These are phyloP conservation scores for Cubamyces sp. DNA, from an alignment of 768 basidiomycete genomes.

Conservation along the genomic window DNA sequence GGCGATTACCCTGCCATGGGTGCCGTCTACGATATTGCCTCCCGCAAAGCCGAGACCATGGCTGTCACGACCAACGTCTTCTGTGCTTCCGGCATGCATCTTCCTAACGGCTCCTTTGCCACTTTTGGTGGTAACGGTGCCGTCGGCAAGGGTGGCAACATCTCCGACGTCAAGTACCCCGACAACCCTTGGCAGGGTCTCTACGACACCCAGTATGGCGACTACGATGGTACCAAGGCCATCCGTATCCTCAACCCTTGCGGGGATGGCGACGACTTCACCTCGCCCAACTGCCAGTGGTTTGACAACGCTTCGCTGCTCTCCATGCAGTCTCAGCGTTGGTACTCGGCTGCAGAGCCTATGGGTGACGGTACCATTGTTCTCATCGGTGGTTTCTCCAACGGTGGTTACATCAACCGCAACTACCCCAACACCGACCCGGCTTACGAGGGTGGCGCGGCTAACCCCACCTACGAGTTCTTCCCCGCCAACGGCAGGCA, in stretches of 20 bases:
- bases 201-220: constrained; percentile 71
- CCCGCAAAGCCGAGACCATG: constrained; percentile 65
- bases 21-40: constrained; percentile 69
- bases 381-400: constrained; percentile 80
- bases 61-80: constrained; percentile 76
- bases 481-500: constrained; percentile 61
- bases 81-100: constrained; percentile 82
- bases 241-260: constrained; percentile 88
- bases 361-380: constrained; percentile 77
- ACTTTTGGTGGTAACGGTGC: constrained; percentile 83
- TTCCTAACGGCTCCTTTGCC: constrained; percentile 76
- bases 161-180: constrained; percentile 50
- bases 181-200: constrained; percentile 47
- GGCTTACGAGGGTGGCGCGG: constrained; percentile 62
- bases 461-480: constrained; percentile 85
- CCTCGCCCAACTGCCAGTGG: constrained; percentile 61
- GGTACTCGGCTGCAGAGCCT: constrained; percentile 80
- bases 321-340: constrained; percentile 68
- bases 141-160: constrained; percentile 63
- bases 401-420: constrained; percentile 79
- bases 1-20: constrained; percentile 78
- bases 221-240: constrained; percentile 79
- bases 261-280: constrained; percentile 45
- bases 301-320: constrained; percentile 67
- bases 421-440: constrained; percentile 75